A percentile compares a stretch with the other conserved stretches of the same genome.
Evolutionary conservation across 2,329 filamentous ascomycete genomes (phyloP).

Genomic region (Fusarium tanahbumbuense): DNA sequence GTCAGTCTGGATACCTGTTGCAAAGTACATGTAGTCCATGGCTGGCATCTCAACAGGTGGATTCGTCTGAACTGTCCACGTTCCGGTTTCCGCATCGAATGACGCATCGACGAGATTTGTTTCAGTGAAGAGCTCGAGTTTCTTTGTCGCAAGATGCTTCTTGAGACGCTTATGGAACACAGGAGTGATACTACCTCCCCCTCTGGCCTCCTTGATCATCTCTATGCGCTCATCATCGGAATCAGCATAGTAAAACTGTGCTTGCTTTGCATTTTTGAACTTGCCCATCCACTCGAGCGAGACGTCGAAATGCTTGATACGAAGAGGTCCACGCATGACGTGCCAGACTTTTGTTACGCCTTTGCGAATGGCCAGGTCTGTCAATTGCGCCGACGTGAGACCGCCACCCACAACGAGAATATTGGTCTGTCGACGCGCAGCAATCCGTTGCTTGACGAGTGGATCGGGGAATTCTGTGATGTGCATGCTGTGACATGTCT

Average conservation of each 20-base stretch:
- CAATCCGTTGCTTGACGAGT: constrained; percentile 64
- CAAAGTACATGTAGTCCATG: constrained; percentile 79
- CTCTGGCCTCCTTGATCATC: constrained; percentile 73
- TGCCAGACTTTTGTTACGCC: constrained; percentile 77
- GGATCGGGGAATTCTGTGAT: constrained; percentile 68
- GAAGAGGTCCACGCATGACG: constrained; percentile 70
- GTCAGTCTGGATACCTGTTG: constrained; percentile 76
- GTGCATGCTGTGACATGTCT: constrained; percentile 73
- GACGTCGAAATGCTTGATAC: constrained; percentile 82
- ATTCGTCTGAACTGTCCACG: constrained; percentile 61
- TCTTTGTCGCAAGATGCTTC: constrained; percentile 64
- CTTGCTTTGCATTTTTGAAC: constrained; percentile 81
- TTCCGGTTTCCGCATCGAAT: constrained; percentile 57
- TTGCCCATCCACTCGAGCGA: constrained; percentile 84
- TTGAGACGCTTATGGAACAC: constrained; percentile 75
- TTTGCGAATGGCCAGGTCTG: constrained; percentile 72
- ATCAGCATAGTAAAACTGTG: constrained; percentile 81
- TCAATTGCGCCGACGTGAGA: constrained; percentile 79
- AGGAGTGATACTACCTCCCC: constrained; percentile 82
- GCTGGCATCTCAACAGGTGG: constrained; percentile 66
- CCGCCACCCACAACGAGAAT: constrained; percentile 80
- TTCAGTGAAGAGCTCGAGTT: constrained; percentile 66
- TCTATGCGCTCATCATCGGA: constrained; percentile 74
- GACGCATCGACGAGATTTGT: constrained; percentile 65
- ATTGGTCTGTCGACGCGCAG: constrained; percentile 63